Evolutionary conservation across 2,329 filamentous ascomycete genomes (phyloP).

Genomic region (Zasmidium angulare): DNA sequence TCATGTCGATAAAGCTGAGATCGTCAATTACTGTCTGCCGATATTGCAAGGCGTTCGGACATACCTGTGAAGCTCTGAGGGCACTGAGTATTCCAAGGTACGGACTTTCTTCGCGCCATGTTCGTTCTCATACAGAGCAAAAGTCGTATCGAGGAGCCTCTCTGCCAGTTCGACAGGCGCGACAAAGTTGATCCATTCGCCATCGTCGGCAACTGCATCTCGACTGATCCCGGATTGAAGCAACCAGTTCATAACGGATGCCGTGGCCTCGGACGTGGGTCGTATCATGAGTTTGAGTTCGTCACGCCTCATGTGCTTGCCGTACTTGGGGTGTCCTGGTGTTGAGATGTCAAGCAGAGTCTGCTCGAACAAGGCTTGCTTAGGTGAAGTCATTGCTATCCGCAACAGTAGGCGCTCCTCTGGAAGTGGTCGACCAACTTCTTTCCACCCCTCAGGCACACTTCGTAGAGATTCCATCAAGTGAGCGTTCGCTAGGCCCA

Average conservation of each 20-base stretch:
- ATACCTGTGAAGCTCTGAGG: conserved; percentile 52
- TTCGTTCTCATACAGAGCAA: conserved; percentile 50
- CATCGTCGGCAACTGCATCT: conserved; percentile 47
- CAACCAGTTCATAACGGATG: conserved; percentile 58
- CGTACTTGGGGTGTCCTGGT: conserved; percentile 59
- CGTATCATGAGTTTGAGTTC: conserved; percentile 57
- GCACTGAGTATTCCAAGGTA: conserved; percentile 62
- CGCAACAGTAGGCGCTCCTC: conserved; percentile 17
- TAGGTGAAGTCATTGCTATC: conserved; percentile 23
- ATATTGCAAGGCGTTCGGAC: neutral
- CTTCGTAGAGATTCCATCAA: conserved; percentile 21
- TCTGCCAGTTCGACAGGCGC: conserved; percentile 49
- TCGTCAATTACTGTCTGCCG: neutral
- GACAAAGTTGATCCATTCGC: conserved; percentile 62
- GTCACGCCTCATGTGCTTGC: conserved; percentile 61
- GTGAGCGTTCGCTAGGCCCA: conserved; percentile 15
- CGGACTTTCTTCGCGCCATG: conserved; percentile 52
- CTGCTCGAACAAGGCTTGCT: conserved; percentile 51
- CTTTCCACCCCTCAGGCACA: conserved; percentile 22
- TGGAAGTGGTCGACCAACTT: conserved; percentile 18
- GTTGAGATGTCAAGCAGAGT: conserved; percentile 62
- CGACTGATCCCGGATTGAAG: conserved; percentile 49
- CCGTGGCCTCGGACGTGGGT: conserved; percentile 50
- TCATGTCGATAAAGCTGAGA: conserved; percentile 49
- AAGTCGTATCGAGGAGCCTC: conserved; percentile 57